These are phyloP conservation scores for Kentomonas sorsogonicus DNA, from an alignment of 208 protist genomes.

Conservation along the genomic window DNA sequence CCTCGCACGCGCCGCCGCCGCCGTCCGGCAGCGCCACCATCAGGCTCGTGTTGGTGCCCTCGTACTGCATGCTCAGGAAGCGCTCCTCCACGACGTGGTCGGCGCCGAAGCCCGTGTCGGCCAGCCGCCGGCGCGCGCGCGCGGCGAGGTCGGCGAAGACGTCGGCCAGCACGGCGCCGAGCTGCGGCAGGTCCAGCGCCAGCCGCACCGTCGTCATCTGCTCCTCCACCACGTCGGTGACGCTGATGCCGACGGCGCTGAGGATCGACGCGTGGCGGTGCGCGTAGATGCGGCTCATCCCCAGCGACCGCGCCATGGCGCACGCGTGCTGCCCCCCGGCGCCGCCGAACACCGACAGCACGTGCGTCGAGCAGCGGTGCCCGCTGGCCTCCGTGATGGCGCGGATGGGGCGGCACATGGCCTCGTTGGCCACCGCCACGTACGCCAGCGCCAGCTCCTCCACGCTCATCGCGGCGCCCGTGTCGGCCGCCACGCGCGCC, in stretches of 20 bases:
- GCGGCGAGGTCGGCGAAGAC: conserved; percentile 18
- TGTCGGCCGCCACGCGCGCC: conserved; percentile 39
- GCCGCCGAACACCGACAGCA: conserved; percentile 92
- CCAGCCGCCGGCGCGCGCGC: conserved; percentile 22
- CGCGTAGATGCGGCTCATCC: conserved; percentile 75
- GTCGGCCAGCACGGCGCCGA: conserved; percentile 28
- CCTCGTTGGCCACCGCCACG: conserved; percentile 92
- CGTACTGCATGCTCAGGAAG: conserved; percentile 89
- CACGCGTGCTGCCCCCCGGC: conserved; percentile 93
- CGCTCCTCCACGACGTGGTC: conserved; percentile 44
- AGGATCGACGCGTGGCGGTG: conserved; percentile 82
- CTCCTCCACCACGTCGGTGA: conserved; percentile 92
- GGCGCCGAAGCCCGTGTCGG: conserved; percentile 31
- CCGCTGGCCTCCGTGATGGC: conserved; percentile 90
- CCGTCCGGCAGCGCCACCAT: no score
- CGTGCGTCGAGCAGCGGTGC: conserved; percentile 79
- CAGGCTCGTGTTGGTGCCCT: conserved; percentile 89
- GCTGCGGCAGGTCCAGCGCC: conserved; percentile 18
- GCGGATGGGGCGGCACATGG: conserved; percentile 94
- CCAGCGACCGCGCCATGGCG: conserved; percentile 84
- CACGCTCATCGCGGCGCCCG: conserved; percentile 26
- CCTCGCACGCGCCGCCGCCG: no score
- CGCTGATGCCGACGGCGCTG: conserved; percentile 87
- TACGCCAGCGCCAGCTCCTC: conserved; percentile 92
- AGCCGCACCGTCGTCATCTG: conserved; percentile 59